Evolutionary conservation across 768 basidiomycete species (phyloP), one percentile per base, ranked within the genome.

Genomic region (Tylopilus vinaceipallidus): DNA sequence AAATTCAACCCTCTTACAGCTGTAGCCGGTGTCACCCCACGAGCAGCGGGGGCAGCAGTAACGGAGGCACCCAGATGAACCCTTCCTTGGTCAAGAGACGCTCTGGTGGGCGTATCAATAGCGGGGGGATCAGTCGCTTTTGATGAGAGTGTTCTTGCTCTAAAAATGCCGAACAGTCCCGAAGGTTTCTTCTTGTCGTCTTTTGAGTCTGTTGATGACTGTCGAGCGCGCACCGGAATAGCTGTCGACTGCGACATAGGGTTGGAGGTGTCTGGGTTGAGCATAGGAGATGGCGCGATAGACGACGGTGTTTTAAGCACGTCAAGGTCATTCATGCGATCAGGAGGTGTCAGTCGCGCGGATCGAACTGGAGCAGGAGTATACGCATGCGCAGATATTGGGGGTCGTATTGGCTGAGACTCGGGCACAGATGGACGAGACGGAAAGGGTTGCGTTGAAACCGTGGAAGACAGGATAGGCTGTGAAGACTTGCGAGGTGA

Each of bases 291-390:
- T 3, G 71, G 77, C 3, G 80, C 79, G 16, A 86, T 74, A 2
- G 85, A 85, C 12, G 84, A 85, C 6, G 84, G 83, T 0, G 84
- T 86, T 59, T 74, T 75, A 30, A 86, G 73, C 33, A 81, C 68
- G 47, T 75, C 73, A 9, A 78, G 75, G 39, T 83, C 83, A 45
- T 77, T 63, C 33, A 66, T 60, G 26, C 71, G 71, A 35, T 71
- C 65, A 19, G 53, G 63, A 30, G 66, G 49, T 24, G 60, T 51
- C 13, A 49, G 36, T 16, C 65, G 49, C 47, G 52, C 37, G 50
- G 63, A 39, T 45, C 62, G 66, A 7, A 57, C 45, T 26, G 66
- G 68, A 42, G 64, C 65, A 54, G 69, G 64, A 6, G 71, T 58
- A 17, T 62, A 59, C 12, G 62, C 37, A 49, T 71, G 64, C 1